Evolutionary conservation across 2,329 filamentous ascomycete genomes (phyloP), one percentile per base, ranked within the genome.

Genomic region (Ilyonectria sp.): DNA sequence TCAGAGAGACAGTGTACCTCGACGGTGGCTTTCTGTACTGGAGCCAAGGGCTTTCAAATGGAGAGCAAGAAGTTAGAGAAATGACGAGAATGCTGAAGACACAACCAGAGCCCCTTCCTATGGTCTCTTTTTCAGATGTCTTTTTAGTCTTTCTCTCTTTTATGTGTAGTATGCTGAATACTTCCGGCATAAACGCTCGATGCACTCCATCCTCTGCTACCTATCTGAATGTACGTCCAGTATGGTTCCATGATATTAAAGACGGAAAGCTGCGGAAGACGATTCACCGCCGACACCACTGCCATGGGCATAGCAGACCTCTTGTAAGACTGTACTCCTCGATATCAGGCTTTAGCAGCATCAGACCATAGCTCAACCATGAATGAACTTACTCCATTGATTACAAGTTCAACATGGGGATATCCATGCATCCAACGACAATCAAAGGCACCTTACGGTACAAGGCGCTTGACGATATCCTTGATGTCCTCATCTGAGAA

Each of bases 151-250:
- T 43, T 43, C 37, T 43, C 37, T 43, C 37, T 43, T 43, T 43
- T 43, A 43, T 43, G 37, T 43, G 37, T 43, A 43, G 37, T 43
- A 43, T 43, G 37, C 37, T 43, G 37, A 43, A 43, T 43, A 43
- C 37, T 43, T 43, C 37, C 37, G 37, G 37, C 37, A 43, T 43
- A 43, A 43, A 43, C 37, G 37, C 37, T 43, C 37, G 37, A 43
- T 43, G 37, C 37, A 43, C 15, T 43, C 37, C 37, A 43, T 43
- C 37, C 37, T 43, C 37, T 43, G 37, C 37, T 43, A 43, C 37
- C 37, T 43, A 43, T 43, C 37, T 43, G 37, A 43, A 43, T 43
- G 37, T 43, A 43, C 37, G 37, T 43, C 15, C 37, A 43, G 15
- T 17, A 43, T 43, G 37, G 37, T 43, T 43, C 37, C 37, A 43